Base-by-base conservation (phyloP, 768 basidiomycete genomes). In the Leccinum pellstonianum region DNA sequence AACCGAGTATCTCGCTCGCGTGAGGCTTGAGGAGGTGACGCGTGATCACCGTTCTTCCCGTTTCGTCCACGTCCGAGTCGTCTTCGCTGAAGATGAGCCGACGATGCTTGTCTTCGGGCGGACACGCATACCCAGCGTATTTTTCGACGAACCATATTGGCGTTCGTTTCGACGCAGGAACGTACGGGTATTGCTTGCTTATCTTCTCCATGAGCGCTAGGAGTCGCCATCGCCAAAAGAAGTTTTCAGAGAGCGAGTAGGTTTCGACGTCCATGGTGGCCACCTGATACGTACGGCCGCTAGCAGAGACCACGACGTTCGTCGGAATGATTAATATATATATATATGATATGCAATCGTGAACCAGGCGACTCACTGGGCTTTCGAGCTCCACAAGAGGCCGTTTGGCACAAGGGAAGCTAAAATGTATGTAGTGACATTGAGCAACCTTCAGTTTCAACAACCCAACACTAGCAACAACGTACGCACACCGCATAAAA, bases 181-280 rank as follows among this genome's bases (percentile, higher is more conserved):
- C 76, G 19, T 69, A 17, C 4, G 59, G 62, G 55, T 82, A 77
- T 1, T 60, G 73, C 15, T 68, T 57, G 53, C 75, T 63, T n/a
- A 86, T 78, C 27, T 81, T 71, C 0, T 77, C 64, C 60, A 89
- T 79, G 41, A 82, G 64, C 1, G 73, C 75, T 23, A 83, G 64
- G 1, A 84, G 74, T 19, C 79, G 80, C 64, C 80, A 86, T 46
- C 80, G 79, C 38, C 77, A 76, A 46, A 88, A 67, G 62, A 84
- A 88, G 46, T 80, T 77, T 52, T 72, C 72, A 62, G 85, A 81
- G 0, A 61, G 66, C 0, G 65, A 58, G 59, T 78, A 81, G 0
- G 80, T 81, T 15, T 64, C 66, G 6, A 76, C 69, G 55, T 85
- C 77, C 67, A 87, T 75, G 2, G 80, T 78, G 12, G 70, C 62